These are phyloP conservation scores for Cyathus striatus DNA, from an alignment of 768 basidiomycete species.

Conservation along the genomic window DNA sequence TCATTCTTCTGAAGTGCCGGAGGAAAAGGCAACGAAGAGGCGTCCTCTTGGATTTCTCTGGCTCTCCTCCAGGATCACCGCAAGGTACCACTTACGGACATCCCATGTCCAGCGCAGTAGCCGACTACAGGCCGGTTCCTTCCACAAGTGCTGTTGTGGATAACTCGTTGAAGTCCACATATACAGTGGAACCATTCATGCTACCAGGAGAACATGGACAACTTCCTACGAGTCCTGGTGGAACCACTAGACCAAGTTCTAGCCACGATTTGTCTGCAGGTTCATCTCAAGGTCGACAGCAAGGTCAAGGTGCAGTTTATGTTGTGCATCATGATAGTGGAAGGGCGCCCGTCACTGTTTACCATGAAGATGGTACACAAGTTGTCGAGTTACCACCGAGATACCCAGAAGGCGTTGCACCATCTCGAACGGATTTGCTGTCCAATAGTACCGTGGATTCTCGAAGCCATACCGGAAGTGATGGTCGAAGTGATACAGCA, in stretches of 20 bases:
- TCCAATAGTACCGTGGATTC: conserved; percentile 7
- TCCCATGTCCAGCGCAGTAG: conserved; percentile 6
- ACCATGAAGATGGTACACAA: conserved; percentile 47
- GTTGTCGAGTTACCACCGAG: conserved; percentile 58
- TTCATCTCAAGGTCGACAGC: conserved; percentile 5
- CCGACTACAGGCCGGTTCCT: conserved; percentile 23
- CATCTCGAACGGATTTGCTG: conserved; percentile 8
- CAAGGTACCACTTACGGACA: conserved; percentile 12
- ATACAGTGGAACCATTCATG: conserved; percentile 39
- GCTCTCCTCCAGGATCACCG: conserved; percentile 14
- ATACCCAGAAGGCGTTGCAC: conserved; percentile 25
- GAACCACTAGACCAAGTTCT: not conserved
- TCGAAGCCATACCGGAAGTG: conserved; percentile 12
- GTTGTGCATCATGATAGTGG: conserved; percentile 62
- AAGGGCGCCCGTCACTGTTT: conserved; percentile 51
- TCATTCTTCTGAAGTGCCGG: conserved; percentile 23
- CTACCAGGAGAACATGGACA: conserved; percentile 31
- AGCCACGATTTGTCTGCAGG: conserved; percentile 4
- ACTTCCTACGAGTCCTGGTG: not conserved
- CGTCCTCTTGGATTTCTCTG: conserved; percentile 20
- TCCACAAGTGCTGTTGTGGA: conserved; percentile 6
- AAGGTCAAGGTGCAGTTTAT: conserved; percentile 34
- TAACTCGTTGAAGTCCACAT: conserved; percentile 11
- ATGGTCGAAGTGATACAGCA: conserved; percentile 11
- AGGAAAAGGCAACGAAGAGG: conserved; percentile 13